phyloP scores from a whole-genome alignment of 345 rosid genomes.

The Capsella bursapastoris region DNA sequence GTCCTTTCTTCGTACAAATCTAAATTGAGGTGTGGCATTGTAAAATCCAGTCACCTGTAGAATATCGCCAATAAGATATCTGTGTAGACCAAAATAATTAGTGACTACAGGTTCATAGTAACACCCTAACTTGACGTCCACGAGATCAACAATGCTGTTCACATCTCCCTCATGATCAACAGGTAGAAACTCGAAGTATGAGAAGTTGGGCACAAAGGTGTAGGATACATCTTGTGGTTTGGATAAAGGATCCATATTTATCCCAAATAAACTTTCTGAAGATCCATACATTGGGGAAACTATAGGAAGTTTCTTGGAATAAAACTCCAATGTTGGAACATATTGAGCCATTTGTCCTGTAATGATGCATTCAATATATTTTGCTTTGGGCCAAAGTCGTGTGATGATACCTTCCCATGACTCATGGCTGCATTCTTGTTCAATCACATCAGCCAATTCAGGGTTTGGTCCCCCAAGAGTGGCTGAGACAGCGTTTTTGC shows the following conservation, averaged over 20 bases:
- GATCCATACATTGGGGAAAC: constrained; percentile 61
- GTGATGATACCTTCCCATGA: constrained; percentile 74
- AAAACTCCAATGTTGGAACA: constrained; percentile 59
- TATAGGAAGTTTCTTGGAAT: constrained; percentile 63
- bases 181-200: constrained; percentile 69
- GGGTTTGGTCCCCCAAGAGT: constrained; percentile 48
- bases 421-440: constrained; percentile 41
- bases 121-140: constrained; percentile 61
- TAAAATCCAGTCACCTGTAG: constrained; percentile 63
- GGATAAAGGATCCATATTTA: constrained; percentile 64
- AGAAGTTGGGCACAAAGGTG: constrained; percentile 63
- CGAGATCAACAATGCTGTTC: constrained; percentile 52
- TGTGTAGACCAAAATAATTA: constrained; percentile 60
- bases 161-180: constrained; percentile 31
- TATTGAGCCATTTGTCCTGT: constrained; percentile 73
- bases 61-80: constrained; percentile 69
- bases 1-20: constrained; percentile 56
- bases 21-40: constrained; percentile 63
- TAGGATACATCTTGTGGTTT: constrained; percentile 65
- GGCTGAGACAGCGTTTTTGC: constrained; percentile 44
- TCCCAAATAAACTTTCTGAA: constrained; percentile 63
- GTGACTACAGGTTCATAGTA: constrained; percentile 68
- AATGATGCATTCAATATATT: constrained; percentile 55
- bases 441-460: constrained; percentile 52
- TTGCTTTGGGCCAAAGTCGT: constrained; percentile 65